Evolutionary conservation across 192 early-diverging fungal genomes (phyloP).

Genomic region (Coemansia asiatica): DNA sequence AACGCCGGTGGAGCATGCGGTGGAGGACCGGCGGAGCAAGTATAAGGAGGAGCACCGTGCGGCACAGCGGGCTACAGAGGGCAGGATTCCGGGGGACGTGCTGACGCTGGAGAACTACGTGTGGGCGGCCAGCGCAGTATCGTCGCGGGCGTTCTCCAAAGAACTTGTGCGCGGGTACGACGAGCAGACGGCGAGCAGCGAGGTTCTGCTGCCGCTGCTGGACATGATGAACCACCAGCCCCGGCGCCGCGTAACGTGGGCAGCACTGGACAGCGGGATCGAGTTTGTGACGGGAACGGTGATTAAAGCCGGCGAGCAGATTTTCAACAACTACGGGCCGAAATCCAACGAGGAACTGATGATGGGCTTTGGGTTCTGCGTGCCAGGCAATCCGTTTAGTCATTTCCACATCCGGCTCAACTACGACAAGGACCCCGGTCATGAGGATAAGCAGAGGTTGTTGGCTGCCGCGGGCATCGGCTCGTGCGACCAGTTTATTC

Average conservation of each 20-base stretch:
- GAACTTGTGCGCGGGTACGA: conserved; percentile 50
- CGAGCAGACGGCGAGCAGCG: conserved; percentile 23
- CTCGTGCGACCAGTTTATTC: conserved; percentile 55
- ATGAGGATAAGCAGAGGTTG: conserved; percentile 44
- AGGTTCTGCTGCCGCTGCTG: conserved; percentile 61
- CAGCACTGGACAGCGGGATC: conserved; percentile 30
- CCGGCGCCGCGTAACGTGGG: conserved; percentile 59
- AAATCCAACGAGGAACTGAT: conserved; percentile 76
- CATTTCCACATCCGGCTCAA: conserved; percentile 62
- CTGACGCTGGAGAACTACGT: conserved; percentile 58
- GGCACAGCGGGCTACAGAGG: conserved; percentile 18
- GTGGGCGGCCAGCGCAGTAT: conserved; percentile 60
- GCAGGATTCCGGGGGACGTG: conserved; percentile 11
- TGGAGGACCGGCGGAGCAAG: conserved; percentile 39
- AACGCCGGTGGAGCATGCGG: conserved; percentile 58
- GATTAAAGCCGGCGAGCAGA: conserved; percentile 49
- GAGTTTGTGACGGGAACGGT: conserved; percentile 47
- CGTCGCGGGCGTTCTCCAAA: conserved; percentile 63
- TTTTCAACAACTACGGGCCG: conserved; percentile 70
- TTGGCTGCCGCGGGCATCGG: conserved; percentile 43
- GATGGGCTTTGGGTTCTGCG: conserved; percentile 69
- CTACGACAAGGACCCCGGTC: conserved; percentile 58
- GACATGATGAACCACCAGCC: conserved; percentile 70
- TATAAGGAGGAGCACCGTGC: conserved; percentile 37
- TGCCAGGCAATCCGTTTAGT: conserved; percentile 59